phyloP scores from a whole-genome alignment of 2,329 filamentous ascomycete species.

The Fonsecaea erecta region DNA sequence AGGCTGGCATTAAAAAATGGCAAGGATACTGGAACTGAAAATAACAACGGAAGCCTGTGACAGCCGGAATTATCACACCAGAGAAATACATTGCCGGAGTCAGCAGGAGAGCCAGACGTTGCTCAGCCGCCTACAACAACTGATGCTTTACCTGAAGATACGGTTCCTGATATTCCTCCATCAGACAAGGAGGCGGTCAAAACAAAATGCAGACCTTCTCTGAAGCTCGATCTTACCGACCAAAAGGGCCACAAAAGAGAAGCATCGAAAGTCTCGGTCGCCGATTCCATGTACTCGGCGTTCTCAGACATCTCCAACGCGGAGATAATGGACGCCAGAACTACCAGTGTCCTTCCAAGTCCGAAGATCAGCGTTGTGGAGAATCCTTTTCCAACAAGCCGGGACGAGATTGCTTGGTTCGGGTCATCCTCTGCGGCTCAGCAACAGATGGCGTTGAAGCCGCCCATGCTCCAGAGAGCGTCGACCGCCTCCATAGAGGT shows the following conservation, averaged over 20 bases:
- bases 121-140: neutral
- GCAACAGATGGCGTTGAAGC: slow-evolving; percentile 21
- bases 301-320: slow-evolving; percentile 38
- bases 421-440: slow-evolving; percentile 21
- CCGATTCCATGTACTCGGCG: slow-evolving; percentile 35
- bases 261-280: slow-evolving; percentile 37
- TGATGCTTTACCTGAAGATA: neutral
- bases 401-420: slow-evolving; percentile 31
- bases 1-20: slow-evolving; percentile 50
- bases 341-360: slow-evolving; percentile 37
- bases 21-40: slow-evolving; percentile 23
- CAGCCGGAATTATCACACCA: slow-evolving; percentile 19
- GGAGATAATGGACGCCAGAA: slow-evolving; percentile 38
- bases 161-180: neutral
- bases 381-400: slow-evolving; percentile 30
- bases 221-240: slow-evolving; percentile 28
- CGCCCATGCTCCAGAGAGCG: slow-evolving; percentile 34
- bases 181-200: neutral
- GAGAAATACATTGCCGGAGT: slow-evolving; percentile 25
- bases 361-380: slow-evolving; percentile 37
- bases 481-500: slow-evolving; percentile 40
- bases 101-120: slow-evolving; percentile 29
- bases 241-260: slow-evolving; percentile 35
- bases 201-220: slow-evolving; percentile 29
- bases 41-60: slow-evolving; percentile 26